These are phyloP conservation scores for Galerina marginata DNA, from an alignment of 768 basidiomycete genomes.

Conservation along the genomic window DNA sequence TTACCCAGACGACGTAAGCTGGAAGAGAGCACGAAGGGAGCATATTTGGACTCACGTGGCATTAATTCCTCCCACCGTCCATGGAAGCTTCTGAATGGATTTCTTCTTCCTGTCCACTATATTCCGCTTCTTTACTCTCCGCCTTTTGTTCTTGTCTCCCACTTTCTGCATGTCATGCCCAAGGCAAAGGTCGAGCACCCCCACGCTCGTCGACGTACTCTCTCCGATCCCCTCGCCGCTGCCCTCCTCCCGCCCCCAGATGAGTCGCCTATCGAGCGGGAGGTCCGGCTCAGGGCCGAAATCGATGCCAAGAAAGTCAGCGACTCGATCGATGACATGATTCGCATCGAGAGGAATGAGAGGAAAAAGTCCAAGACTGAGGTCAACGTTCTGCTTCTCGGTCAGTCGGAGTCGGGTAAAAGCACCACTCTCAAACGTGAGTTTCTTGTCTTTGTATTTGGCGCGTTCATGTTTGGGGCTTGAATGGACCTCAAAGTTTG, in stretches of 20 bases:
- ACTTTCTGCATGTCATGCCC: slow-evolving; percentile 42
- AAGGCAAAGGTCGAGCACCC: slow-evolving; percentile 38
- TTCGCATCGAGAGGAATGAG: slow-evolving; percentile 68
- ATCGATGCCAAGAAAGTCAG: slow-evolving; percentile 74
- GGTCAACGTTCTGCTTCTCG: slow-evolving; percentile 80
- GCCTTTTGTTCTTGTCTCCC: slow-evolving; percentile 22
- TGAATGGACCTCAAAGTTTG: slow-evolving; percentile 2
- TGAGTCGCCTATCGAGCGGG: slow-evolving; percentile 72
- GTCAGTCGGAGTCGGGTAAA: slow-evolving; percentile 91
- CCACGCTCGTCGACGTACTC: slow-evolving; percentile 41
- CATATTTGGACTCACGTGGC: slow-evolving; percentile 29
- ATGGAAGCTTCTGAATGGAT: slow-evolving; percentile 29
- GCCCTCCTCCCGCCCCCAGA: slow-evolving; percentile 72
- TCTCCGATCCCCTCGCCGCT: slow-evolving; percentile 74
- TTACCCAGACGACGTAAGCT: slow-evolving; percentile 18
- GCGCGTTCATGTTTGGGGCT: not conserved
- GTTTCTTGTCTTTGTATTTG: slow-evolving; percentile 34
- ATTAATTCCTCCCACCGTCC: slow-evolving; percentile 19
- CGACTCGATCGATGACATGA: slow-evolving; percentile 81
- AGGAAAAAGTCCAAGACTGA: slow-evolving; percentile 63
- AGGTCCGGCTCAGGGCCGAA: slow-evolving; percentile 68
- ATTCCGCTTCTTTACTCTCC: slow-evolving; percentile 22
- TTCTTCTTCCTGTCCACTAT: slow-evolving; percentile 24
- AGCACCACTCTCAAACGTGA: slow-evolving; percentile 89
- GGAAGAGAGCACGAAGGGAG: not conserved